Percentiles rank a stretch among this genome's conserved stretches.
Conservation (phyloP, 1,139 yeast genomes). For the Kurtzmaniella quercitrusa region DNA sequence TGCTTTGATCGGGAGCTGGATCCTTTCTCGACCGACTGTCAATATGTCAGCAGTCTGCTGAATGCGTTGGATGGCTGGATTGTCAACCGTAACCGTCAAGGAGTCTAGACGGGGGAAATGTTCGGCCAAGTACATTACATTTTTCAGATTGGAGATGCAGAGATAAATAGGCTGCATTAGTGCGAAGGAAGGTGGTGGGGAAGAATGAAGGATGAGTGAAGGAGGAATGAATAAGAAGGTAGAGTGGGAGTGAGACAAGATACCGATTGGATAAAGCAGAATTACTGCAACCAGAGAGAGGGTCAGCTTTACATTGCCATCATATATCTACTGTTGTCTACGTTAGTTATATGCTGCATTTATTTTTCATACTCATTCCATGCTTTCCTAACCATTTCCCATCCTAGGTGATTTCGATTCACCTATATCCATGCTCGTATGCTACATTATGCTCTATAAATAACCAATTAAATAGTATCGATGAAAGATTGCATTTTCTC, state of each 20-base stretch:
- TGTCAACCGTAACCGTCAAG: conserved; percentile 26
- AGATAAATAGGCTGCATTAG: not conserved
- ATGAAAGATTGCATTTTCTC: not conserved
- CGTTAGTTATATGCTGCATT: too few species aligned
- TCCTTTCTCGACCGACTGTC: not conserved
- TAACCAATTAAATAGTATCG: not conserved
- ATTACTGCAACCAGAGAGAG: too few species aligned
- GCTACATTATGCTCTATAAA: not conserved
- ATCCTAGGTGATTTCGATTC: too few species aligned
- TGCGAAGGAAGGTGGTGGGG: too few species aligned
- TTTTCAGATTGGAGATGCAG: not conserved
- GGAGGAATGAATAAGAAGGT: too few species aligned
- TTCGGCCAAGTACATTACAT: conserved; percentile 32
- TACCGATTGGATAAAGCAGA: too few species aligned
- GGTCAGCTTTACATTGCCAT: too few species aligned
- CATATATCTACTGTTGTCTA: too few species aligned
- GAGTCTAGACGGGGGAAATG: conserved; percentile 34
- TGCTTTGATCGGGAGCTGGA: conserved; percentile 2
- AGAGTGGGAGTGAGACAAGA: too few species aligned
- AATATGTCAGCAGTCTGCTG: conserved; percentile 3
- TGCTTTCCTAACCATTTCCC: too few species aligned
- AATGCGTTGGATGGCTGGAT: conserved; percentile 4
- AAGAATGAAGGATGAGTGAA: too few species aligned
- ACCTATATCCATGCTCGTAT: not conserved
- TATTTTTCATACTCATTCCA: too few species aligned